A percentile compares a stretch with the other conserved stretches of the same genome.
Conservation (phyloP, 2,329 filamentous ascomycete species). For the Epichloe festucae region DNA sequence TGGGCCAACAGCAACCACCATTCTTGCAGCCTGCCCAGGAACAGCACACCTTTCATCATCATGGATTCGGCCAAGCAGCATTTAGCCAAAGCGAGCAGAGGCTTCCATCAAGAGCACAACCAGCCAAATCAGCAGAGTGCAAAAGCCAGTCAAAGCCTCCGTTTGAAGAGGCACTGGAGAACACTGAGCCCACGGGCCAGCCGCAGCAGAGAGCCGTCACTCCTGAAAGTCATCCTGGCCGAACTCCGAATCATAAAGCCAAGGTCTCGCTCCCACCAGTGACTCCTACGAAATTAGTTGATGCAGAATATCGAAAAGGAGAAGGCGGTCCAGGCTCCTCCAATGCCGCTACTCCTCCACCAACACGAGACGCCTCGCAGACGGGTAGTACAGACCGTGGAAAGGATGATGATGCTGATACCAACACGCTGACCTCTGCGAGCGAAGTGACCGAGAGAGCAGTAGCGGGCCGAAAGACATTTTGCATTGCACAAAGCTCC, state of each 20-base stretch:
- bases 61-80: not conserved
- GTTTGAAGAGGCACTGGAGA: slow-evolving; percentile 14
- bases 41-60: not conserved
- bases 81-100: not conserved
- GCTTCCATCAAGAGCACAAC: not conserved
- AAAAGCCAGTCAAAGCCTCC: slow-evolving; percentile 17
- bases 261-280: slow-evolving; percentile 11
- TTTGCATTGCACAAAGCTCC: not conserved
- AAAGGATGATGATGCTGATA: not conserved
- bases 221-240: slow-evolving; percentile 5
- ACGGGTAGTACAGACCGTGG: not conserved
- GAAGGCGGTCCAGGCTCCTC: not conserved
- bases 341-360: not conserved
- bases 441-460: not conserved
- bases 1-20: not conserved
- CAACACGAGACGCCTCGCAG: not conserved
- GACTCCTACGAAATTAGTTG: not conserved
- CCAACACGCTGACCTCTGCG: not conserved
- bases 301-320: not conserved
- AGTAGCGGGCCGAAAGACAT: not conserved
- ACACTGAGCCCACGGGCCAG: slow-evolving; percentile 1
- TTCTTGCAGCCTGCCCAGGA: not conserved
- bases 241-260: slow-evolving; percentile 5
- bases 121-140: slow-evolving; percentile 1
- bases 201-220: not conserved